These are phyloP conservation scores for Talaromyces sp. DNA, from an alignment of 2,329 filamentous ascomycete genomes.

Conservation along the genomic window DNA sequence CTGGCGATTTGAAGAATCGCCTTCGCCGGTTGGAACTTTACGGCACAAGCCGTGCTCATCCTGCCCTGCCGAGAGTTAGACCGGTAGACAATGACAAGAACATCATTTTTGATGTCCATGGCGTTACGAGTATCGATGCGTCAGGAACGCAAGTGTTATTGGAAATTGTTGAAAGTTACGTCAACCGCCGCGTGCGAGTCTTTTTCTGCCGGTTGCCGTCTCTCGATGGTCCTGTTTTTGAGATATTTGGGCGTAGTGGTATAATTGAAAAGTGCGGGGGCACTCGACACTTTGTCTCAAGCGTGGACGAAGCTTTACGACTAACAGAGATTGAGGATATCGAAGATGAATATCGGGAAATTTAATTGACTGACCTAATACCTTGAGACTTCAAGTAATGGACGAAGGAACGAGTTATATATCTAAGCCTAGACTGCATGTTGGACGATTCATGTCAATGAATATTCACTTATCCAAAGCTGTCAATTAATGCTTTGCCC, in stretches of 20 bases:
- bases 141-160: constrained; percentile 86
- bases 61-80: constrained; percentile 76
- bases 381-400: background rate
- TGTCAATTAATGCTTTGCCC: too few species aligned
- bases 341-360: background rate
- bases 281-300: constrained; percentile 69
- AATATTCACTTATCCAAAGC: background rate
- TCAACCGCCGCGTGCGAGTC: constrained; percentile 63
- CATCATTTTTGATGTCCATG: constrained; percentile 94
- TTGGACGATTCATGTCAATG: background rate
- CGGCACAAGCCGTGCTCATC: constrained; percentile 79
- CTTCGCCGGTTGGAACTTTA: constrained; percentile 82
- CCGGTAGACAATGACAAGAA: constrained; percentile 79
- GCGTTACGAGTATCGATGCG: constrained; percentile 91
- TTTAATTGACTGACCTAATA: background rate
- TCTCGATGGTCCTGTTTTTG: constrained; percentile 57
- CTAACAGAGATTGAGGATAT: constrained; percentile 68
- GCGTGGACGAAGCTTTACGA: constrained; percentile 78
- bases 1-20: constrained; percentile 80
- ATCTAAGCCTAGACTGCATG: background rate
- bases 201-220: constrained; percentile 53
- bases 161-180: constrained; percentile 81
- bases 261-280: constrained; percentile 83
- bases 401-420: background rate
- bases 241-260: constrained; percentile 70